A percentile compares a stretch with the other conserved stretches of the same genome.
These are phyloP conservation scores for Pseudocercospora pini-densiflorae DNA, from an alignment of 2,329 filamentous ascomycete species.

Conservation along the genomic window DNA sequence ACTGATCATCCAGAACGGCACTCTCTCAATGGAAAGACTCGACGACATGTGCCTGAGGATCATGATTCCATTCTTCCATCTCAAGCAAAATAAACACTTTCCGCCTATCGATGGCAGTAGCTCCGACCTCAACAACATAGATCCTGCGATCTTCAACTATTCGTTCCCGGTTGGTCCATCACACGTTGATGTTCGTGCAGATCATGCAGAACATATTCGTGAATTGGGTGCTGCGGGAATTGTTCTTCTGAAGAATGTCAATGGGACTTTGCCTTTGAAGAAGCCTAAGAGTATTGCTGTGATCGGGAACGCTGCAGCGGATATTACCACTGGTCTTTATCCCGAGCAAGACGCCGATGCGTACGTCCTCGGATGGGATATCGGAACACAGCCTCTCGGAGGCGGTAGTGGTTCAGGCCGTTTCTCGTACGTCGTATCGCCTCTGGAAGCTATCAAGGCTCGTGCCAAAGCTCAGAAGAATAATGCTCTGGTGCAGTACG, in stretches of 20 bases:
- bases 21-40: slow-evolving; percentile 58
- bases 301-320: slow-evolving; percentile 55
- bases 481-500: slow-evolving; percentile 51
- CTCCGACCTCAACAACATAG: slow-evolving; percentile 25
- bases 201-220: slow-evolving; percentile 44
- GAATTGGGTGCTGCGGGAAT: slow-evolving; percentile 47
- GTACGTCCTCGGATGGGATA: slow-evolving; percentile 39
- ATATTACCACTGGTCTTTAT: slow-evolving; percentile 55
- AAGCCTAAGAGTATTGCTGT: slow-evolving; percentile 54
- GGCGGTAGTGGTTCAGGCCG: slow-evolving; percentile 50
- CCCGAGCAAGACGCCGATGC: slow-evolving; percentile 25
- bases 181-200: slow-evolving; percentile 44
- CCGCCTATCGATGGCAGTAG: slow-evolving; percentile 43
- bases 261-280: slow-evolving; percentile 57
- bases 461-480: slow-evolving; percentile 36
- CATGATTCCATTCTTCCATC: slow-evolving; percentile 60
- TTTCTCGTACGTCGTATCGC: slow-evolving; percentile 45
- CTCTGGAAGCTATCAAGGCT: slow-evolving; percentile 48
- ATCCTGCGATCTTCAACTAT: slow-evolving; percentile 29
- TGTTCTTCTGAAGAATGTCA: slow-evolving; percentile 56
- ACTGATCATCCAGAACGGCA: slow-evolving; percentile 59
- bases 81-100: slow-evolving; percentile 58
- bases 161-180: slow-evolving; percentile 40
- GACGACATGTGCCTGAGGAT: slow-evolving; percentile 61
- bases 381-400: slow-evolving; percentile 50